Conservation (phyloP, 352 stramenopile species). For the Pythium aristosporum region DNA sequence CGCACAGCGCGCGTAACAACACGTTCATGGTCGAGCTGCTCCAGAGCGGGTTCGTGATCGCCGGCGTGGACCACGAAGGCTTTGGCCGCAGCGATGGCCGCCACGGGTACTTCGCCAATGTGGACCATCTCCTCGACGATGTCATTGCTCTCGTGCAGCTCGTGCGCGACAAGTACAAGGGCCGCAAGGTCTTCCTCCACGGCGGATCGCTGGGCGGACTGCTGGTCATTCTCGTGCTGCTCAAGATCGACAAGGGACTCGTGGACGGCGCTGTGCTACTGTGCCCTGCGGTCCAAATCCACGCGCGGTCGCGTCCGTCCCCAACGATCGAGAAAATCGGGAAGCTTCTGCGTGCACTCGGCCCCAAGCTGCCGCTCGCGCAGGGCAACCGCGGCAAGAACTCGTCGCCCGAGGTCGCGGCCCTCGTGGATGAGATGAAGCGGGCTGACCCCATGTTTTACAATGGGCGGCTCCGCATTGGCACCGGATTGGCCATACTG, state of each 20-base stretch:
- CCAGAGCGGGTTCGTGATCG: constrained; percentile 60
- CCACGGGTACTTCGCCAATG: constrained; percentile 73
- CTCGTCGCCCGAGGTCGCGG: constrained; percentile 58
- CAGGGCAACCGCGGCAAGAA: constrained; percentile 59
- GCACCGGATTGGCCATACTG: constrained; percentile 68
- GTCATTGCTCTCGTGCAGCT: constrained; percentile 61
- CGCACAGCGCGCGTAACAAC: constrained; percentile 76
- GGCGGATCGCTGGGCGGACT: constrained; percentile 73
- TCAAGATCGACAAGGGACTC: constrained; percentile 42
- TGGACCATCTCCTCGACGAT: constrained; percentile 61
- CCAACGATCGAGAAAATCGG: constrained; percentile 43
- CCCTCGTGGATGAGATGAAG: constrained; percentile 54
- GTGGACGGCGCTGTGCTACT: constrained; percentile 73
- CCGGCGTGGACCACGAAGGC: constrained; percentile 66
- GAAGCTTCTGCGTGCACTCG: constrained; percentile 50
- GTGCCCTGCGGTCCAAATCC: constrained; percentile 70
- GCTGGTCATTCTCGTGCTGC: constrained; percentile 57
- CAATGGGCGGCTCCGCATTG: constrained; percentile 65
- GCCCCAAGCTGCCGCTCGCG: constrained; percentile 66
- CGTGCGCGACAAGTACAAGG: constrained; percentile 57
- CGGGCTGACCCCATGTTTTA: constrained; percentile 70
- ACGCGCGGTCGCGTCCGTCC: constrained; percentile 50
- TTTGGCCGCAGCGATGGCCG: constrained; percentile 75
- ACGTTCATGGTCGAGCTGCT: constrained; percentile 73
- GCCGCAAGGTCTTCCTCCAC: constrained; percentile 69